phyloP scores from a whole-genome alignment of 2,329 filamentous ascomycete species.

The Nemania sp. region DNA sequence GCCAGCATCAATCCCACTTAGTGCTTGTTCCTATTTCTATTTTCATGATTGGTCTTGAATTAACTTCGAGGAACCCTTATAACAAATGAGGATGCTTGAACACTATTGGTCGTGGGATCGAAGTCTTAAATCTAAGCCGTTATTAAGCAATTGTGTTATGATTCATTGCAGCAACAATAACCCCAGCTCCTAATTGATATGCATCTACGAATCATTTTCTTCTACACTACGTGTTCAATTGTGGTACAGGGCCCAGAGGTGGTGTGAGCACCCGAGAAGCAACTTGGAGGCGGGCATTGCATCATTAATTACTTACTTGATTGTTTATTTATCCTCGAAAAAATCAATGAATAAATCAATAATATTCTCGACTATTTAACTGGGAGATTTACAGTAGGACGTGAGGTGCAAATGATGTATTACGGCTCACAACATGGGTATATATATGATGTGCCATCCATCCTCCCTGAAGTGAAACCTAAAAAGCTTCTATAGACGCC shows the following conservation, averaged over 20 bases:
- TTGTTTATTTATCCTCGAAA: conserved; percentile 16
- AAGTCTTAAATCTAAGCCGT: neutral
- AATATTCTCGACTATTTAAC: neutral
- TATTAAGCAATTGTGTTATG: neutral
- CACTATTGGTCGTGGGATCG: neutral
- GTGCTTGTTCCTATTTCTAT: too few relatives aligned
- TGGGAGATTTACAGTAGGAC: neutral
- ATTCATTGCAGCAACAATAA: neutral
- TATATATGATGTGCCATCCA: too few relatives aligned
- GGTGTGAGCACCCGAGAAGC: conserved; percentile 1
- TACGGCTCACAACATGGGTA: neutral
- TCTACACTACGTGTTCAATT: neutral
- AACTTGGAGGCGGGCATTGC: conserved; percentile 15
- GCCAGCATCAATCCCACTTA: too few relatives aligned
- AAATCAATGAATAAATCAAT: too few relatives aligned
- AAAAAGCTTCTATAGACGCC: too few relatives aligned
- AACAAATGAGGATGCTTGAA: neutral
- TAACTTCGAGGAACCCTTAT: too few relatives aligned
- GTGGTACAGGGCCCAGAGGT: neutral
- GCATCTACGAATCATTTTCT: neutral
- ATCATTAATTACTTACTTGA: conserved; percentile 5
- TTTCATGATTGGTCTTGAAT: too few relatives aligned
- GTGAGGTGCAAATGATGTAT: neutral
- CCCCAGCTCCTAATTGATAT: conserved; percentile 1
- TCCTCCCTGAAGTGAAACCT: too few relatives aligned